These are phyloP conservation scores for Xylaria sp. DNA, from an alignment of 2,329 filamentous ascomycete species.

Conservation along the genomic window DNA sequence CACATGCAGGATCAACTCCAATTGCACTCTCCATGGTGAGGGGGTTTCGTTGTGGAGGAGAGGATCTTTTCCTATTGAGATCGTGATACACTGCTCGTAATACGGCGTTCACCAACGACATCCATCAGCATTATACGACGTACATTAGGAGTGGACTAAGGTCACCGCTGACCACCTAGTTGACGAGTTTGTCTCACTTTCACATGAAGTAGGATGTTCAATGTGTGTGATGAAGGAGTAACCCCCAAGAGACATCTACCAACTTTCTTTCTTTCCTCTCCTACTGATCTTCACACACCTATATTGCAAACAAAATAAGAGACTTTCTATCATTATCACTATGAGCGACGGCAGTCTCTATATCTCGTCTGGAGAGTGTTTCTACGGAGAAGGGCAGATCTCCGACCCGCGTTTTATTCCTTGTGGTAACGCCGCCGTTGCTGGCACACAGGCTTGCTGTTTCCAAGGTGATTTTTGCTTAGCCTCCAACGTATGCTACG, in stretches of 20 bases:
- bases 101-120: neutral
- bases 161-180: constrained; percentile 3
- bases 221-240: neutral
- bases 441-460: constrained; percentile 35
- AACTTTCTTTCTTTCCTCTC: neutral
- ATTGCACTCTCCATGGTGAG: neutral
- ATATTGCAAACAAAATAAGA: neutral
- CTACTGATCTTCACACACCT: neutral
- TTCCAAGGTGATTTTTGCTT: constrained; percentile 36
- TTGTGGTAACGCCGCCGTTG: constrained; percentile 33
- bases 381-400: constrained; percentile 34
- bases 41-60: constrained; percentile 5
- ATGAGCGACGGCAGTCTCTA: constrained; percentile 32
- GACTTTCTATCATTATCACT: neutral
- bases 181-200: neutral
- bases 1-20: neutral
- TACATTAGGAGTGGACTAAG: neutral
- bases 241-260: neutral
- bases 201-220: neutral
- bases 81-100: constrained; percentile 7
- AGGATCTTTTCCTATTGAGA: constrained; percentile 18
- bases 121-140: neutral
- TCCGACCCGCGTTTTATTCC: constrained; percentile 34
- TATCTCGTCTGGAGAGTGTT: constrained; percentile 35
- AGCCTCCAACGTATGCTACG: constrained; percentile 32